Conservation (phyloP, 129 eudicot species). For the Cynara cardunculus region DNA sequence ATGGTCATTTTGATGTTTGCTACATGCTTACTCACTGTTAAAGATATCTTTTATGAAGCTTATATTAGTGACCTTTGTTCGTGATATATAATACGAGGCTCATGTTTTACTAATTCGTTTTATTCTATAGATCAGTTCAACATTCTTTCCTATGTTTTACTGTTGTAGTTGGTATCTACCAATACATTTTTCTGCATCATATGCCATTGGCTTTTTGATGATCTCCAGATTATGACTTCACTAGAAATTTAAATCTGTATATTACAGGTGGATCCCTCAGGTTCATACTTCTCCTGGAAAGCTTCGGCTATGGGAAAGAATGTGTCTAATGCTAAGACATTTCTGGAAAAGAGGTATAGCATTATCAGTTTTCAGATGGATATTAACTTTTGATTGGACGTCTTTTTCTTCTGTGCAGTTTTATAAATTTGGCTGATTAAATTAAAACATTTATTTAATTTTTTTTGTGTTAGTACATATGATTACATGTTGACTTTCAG, state of each 20-base stretch:
- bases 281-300: constrained; percentile 98
- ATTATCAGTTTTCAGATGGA: neutral
- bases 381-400: neutral
- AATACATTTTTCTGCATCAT: neutral
- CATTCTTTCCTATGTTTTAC: neutral
- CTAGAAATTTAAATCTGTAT: neutral
- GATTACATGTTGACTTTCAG: too few relatives aligned
- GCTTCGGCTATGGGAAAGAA: constrained; percentile 99
- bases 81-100: neutral
- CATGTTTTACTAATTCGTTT: neutral
- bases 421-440: too few relatives aligned
- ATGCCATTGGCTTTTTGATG: too few relatives aligned
- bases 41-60: too few relatives aligned
- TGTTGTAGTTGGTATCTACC: neutral
- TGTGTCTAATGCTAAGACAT: constrained; percentile 97
- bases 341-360: constrained; percentile 87
- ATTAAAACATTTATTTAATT: neutral
- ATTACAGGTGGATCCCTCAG: constrained; percentile 92
- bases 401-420: too few relatives aligned
- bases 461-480: neutral
- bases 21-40: too few relatives aligned
- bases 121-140: too few relatives aligned
- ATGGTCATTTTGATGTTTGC: too few relatives aligned
- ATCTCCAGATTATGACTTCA: too few relatives aligned
- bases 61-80: too few relatives aligned